Percentiles rank a stretch among this genome's conserved stretches.
phyloP scores from a whole-genome alignment of 139 green algal genomes.

The Chlamydomonas urium region DNA sequence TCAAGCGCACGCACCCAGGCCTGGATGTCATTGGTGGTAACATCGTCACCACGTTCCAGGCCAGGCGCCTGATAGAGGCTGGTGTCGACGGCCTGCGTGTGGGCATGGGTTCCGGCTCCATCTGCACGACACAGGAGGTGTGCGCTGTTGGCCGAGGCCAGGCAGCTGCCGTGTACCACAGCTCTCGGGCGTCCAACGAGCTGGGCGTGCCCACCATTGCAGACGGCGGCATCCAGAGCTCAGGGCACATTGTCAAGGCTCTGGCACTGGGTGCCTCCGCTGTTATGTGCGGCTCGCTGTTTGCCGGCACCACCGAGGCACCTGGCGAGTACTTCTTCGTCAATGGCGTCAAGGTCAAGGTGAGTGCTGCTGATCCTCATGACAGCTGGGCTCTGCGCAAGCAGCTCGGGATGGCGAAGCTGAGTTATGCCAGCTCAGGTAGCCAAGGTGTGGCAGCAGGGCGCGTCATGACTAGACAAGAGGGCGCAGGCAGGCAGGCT shows the following conservation, averaged over 20 bases:
- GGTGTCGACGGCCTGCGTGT: constrained; percentile 89
- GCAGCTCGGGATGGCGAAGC: too few species aligned
- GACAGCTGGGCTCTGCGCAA: too few species aligned
- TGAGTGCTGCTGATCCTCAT: too few species aligned
- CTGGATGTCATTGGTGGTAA: constrained; percentile 96
- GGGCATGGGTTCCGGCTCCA: constrained; percentile 96
- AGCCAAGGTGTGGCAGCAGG: too few species aligned
- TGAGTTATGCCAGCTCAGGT: too few species aligned
- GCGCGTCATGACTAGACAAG: too few species aligned
- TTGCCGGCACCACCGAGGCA: constrained; percentile 92
- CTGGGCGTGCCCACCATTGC: constrained; percentile 89
- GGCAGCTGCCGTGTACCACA: constrained; percentile 93
- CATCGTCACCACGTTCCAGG: constrained; percentile 79
- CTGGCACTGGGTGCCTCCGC: constrained; percentile 87
- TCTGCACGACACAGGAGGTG: constrained; percentile 97
- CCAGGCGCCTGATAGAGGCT: constrained; percentile 71
- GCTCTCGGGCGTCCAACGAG: constrained; percentile 50
- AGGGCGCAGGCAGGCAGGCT: too few species aligned
- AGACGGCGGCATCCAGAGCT: constrained; percentile 96
- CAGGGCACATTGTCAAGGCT: constrained; percentile 93
- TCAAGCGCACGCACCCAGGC: constrained; percentile 81
- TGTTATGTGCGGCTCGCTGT: constrained; percentile 96
- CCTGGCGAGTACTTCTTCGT: constrained; percentile 78
- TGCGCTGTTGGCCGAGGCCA: constrained; percentile 96
- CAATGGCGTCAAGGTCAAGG: constrained; percentile 81